A percentile compares a stretch with the other conserved stretches of the same genome.
These are phyloP conservation scores for Spathaspora sp. DNA, from an alignment of 1,139 yeast species.

Conservation along the genomic window DNA sequence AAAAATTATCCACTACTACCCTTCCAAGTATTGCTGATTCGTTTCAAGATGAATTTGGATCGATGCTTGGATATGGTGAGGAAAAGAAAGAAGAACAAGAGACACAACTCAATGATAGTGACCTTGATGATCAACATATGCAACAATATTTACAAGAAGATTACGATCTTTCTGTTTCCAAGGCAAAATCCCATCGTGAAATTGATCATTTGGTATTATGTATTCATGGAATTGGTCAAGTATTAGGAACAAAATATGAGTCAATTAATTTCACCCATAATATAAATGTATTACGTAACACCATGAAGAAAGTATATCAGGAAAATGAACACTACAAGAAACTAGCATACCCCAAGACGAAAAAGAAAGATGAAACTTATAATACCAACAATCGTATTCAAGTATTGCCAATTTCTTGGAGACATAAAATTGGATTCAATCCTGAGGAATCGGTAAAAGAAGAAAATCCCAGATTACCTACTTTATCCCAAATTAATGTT, in stretches of 20 bases:
- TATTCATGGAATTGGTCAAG: conserved; percentile 93
- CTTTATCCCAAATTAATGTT: conserved; percentile 72
- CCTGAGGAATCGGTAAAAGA: conserved; percentile 38
- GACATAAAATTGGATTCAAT: conserved; percentile 65
- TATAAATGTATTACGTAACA: conserved; percentile 65
- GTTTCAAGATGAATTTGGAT: conserved; percentile 29
- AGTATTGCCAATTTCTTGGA: conserved; percentile 77
- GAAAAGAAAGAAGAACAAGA: conserved; percentile 13
- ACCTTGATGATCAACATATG: conserved; percentile 28
- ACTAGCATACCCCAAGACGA: conserved; percentile 29
- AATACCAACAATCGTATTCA: conserved; percentile 60
- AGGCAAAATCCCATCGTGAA: conserved; percentile 43
- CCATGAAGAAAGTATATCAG: conserved; percentile 56
- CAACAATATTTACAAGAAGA: conserved; percentile 53
- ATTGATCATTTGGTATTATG: conserved; percentile 82
- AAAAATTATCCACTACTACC: conserved; percentile 27
- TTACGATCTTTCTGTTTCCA: conserved; percentile 39
- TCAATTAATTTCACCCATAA: conserved; percentile 87
- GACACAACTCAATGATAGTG: conserved; percentile 11
- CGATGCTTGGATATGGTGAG: conserved; percentile 17
- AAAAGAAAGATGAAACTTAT: conserved; percentile 16
- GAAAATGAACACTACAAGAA: conserved; percentile 44
- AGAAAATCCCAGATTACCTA: conserved; percentile 48
- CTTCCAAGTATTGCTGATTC: conserved; percentile 32
- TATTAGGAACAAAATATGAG: conserved; percentile 75